A percentile compares a stretch with the other conserved stretches of the same genome.
Conservation (phyloP, 257 asterid species). For the Solanum raphanifolium region DNA sequence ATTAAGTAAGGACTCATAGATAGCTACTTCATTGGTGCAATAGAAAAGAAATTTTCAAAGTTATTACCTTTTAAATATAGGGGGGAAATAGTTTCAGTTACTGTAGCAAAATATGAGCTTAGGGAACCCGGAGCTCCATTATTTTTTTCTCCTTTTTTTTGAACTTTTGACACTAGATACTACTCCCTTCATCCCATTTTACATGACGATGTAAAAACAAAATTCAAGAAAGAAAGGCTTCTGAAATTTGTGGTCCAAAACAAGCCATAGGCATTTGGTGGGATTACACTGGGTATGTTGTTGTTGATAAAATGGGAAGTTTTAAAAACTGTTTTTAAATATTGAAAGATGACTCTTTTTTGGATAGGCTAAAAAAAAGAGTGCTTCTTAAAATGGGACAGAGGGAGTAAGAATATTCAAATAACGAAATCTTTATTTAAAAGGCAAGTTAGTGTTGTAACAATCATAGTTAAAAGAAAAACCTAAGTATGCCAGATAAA, state of each 20-base stretch:
- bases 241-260: neutral
- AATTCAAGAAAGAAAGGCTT: neutral
- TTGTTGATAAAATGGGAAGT: no score
- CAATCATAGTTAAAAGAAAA: neutral
- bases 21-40: neutral
- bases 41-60: neutral
- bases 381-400: neutral
- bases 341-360: neutral
- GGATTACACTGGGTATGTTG: no score
- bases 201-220: neutral
- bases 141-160: neutral
- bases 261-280: neutral
- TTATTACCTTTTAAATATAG: neutral
- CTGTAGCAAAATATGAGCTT: neutral
- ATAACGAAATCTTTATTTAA: neutral
- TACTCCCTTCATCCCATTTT: neutral
- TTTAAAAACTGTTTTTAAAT: neutral
- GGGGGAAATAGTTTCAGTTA: neutral
- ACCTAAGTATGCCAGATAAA: neutral
- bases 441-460: no score
- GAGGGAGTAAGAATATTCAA: no score
- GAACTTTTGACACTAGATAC: neutral
- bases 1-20: neutral
- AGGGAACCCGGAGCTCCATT: neutral
- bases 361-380: neutral